A percentile compares a stretch with the other conserved stretches of the same genome.
phyloP scores from a whole-genome alignment of 768 basidiomycete genomes.

The Phaffia australis region DNA sequence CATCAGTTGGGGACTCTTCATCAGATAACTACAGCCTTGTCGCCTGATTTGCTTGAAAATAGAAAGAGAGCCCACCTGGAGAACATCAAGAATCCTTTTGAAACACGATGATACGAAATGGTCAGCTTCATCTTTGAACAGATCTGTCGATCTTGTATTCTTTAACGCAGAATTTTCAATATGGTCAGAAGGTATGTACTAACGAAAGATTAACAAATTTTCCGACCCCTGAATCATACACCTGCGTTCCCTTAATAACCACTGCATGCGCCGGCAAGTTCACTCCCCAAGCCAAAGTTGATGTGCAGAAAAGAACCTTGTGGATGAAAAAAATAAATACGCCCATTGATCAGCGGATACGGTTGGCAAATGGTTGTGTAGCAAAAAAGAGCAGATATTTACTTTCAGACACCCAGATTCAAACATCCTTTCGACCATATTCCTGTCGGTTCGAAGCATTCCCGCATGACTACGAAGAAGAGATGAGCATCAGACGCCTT shows the following conservation, averaged over 20 bases:
- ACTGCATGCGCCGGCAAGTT: conserved; percentile 99
- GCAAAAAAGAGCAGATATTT: background rate
- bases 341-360: background rate
- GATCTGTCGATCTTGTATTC: no score
- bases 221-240: conserved; percentile 85
- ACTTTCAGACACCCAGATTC: conserved; percentile 86
- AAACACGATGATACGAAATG: no score
- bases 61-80: conserved; percentile 42
- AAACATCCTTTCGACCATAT: conserved; percentile 90
- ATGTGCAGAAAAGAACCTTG: conserved; percentile 93
- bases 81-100: conserved; percentile 66
- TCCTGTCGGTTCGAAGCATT: conserved; percentile 87
- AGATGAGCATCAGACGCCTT: no score
- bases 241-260: conserved; percentile 91
- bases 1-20: background rate
- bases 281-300: conserved; percentile 98
- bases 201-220: conserved; percentile 75
- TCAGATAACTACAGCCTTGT: background rate
- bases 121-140: no score
- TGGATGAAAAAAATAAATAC: background rate
- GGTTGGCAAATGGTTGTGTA: background rate
- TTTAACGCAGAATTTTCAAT: no score
- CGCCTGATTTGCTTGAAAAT: background rate
- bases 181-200: no score
- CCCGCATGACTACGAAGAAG: conserved; percentile 68